A percentile compares a stretch with the other conserved stretches of the same genome.
phyloP scores from a whole-genome alignment of 305 asterid genomes.

The Fraxinus ornus region DNA sequence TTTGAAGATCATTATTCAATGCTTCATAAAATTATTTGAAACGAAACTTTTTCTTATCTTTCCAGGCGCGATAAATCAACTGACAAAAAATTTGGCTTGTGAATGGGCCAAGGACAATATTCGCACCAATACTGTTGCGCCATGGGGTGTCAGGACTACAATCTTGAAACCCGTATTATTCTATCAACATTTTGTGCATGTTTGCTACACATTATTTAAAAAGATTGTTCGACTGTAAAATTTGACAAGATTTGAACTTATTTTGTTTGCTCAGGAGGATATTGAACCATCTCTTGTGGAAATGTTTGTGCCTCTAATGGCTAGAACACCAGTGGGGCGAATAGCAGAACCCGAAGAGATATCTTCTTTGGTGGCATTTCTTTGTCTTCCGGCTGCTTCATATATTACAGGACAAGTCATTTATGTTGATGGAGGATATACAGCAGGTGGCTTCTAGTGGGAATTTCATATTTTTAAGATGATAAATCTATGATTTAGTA shows the following conservation, averaged over 20 bases:
- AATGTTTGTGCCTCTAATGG: conserved; percentile 25
- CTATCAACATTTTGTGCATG: neutral
- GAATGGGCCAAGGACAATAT: conserved; percentile 69
- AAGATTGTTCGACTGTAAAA: neutral
- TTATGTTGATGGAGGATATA: conserved; percentile 60
- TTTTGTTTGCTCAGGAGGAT: conserved; percentile 36
- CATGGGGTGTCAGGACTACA: conserved; percentile 52
- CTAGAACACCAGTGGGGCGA: conserved; percentile 44
- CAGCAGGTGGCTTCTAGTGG: conserved; percentile 37
- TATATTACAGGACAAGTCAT: conserved; percentile 63
- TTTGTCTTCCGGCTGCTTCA: conserved; percentile 65
- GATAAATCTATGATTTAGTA: neutral
- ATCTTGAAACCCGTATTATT: conserved; percentile 34
- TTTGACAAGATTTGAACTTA: neutral
- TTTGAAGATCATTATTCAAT: neutral
- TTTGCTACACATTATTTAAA: neutral
- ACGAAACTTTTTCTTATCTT: neutral
- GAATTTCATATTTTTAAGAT: neutral
- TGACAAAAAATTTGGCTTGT: conserved; percentile 57
- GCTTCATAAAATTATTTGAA: neutral
- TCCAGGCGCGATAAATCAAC: conserved; percentile 64
- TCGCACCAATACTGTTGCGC: conserved; percentile 55
- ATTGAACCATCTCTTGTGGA: conserved; percentile 37
- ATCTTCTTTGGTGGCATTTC: conserved; percentile 59
- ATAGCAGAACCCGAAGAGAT: conserved; percentile 57